phyloP scores from a whole-genome alignment of 371 early-diverging fungal genomes.

The Apophysomyces sp. region DNA sequence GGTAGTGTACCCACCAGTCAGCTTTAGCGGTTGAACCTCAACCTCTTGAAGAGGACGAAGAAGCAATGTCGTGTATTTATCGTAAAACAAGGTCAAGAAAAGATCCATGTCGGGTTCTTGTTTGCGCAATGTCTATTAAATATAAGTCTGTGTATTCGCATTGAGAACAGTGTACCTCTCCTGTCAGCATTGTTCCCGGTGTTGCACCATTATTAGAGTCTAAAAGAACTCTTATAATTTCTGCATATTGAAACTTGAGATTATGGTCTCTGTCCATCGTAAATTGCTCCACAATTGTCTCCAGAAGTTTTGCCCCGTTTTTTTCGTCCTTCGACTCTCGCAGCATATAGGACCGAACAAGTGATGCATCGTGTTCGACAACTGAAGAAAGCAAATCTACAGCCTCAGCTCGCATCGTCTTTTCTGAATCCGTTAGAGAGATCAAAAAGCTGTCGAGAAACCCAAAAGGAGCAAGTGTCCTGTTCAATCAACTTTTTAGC shows the following conservation, averaged over 20 bases:
- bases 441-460: constrained; percentile 73
- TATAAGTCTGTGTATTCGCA: not conserved
- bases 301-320: constrained; percentile 42
- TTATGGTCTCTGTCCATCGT: constrained; percentile 58
- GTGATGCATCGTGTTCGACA: constrained; percentile 75
- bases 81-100: constrained; percentile 78
- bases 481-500: constrained; percentile 9
- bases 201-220: constrained; percentile 53
- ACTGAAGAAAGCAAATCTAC: constrained; percentile 72
- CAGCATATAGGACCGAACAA: constrained; percentile 70
- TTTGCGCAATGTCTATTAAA: constrained; percentile 23
- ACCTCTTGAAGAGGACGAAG: constrained; percentile 60
- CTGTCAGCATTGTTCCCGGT: constrained; percentile 19
- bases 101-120: constrained; percentile 66
- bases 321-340: constrained; percentile 55
- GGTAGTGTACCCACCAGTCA: constrained; percentile 20
- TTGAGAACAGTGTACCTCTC: constrained; percentile 20
- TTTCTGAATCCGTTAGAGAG: constrained; percentile 55
- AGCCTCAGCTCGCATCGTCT: constrained; percentile 56
- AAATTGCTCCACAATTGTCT: constrained; percentile 65
- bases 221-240: constrained; percentile 70
- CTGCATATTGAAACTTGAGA: constrained; percentile 69
- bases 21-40: constrained; percentile 22
- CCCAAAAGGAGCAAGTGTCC: constrained; percentile 71
- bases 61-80: constrained; percentile 51